Percentiles rank a stretch among this genome's conserved stretches.
Evolutionary conservation across 2,329 filamentous ascomycete species (phyloP).

Genomic region (Fusarium kyushuense): DNA sequence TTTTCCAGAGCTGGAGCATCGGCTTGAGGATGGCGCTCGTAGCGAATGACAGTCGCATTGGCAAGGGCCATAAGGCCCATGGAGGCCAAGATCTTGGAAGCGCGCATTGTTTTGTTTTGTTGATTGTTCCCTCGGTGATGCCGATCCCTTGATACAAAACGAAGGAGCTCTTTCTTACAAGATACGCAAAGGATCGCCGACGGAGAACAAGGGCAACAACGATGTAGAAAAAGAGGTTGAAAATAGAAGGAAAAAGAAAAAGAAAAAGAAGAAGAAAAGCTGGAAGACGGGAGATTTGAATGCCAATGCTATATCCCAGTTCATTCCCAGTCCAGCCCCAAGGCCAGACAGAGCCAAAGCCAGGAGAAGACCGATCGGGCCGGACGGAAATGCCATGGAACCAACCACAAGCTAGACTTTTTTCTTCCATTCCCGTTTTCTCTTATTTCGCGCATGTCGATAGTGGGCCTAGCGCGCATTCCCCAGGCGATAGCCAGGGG

Average conservation of each 20-base stretch:
- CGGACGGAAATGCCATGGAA: slow-evolving; percentile 34
- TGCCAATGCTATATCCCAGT: slow-evolving; percentile 15
- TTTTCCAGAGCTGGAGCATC: slow-evolving; percentile 36
- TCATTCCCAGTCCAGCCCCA: not conserved
- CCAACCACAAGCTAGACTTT: slow-evolving; percentile 43
- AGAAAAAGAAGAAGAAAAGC: slow-evolving; percentile 19
- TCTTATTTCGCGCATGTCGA: slow-evolving; percentile 29
- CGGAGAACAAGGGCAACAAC: slow-evolving; percentile 32
- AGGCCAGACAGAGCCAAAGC: slow-evolving; percentile 27
- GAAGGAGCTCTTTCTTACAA: slow-evolving; percentile 11
- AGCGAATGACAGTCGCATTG: slow-evolving; percentile 41
- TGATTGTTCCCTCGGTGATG: slow-evolving; percentile 9
- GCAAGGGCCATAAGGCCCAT: slow-evolving; percentile 49
- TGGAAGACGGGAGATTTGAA: slow-evolving; percentile 26
- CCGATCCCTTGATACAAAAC: slow-evolving; percentile 7
- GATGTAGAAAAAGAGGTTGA: slow-evolving; percentile 1
- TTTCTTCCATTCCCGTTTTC: slow-evolving; percentile 13
- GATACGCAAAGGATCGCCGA: slow-evolving; percentile 17
- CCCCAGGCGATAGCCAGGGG: slow-evolving; percentile 34
- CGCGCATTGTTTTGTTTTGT: slow-evolving; percentile 48
- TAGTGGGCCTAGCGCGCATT: slow-evolving; percentile 27
- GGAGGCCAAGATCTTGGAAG: slow-evolving; percentile 49
- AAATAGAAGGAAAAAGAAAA: slow-evolving; percentile 12
- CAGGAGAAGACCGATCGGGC: slow-evolving; percentile 35
- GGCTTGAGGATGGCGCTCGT: slow-evolving; percentile 29